These are phyloP conservation scores for Mucuna pruriens DNA, from an alignment of 306 rosid genomes.

Conservation along the genomic window DNA sequence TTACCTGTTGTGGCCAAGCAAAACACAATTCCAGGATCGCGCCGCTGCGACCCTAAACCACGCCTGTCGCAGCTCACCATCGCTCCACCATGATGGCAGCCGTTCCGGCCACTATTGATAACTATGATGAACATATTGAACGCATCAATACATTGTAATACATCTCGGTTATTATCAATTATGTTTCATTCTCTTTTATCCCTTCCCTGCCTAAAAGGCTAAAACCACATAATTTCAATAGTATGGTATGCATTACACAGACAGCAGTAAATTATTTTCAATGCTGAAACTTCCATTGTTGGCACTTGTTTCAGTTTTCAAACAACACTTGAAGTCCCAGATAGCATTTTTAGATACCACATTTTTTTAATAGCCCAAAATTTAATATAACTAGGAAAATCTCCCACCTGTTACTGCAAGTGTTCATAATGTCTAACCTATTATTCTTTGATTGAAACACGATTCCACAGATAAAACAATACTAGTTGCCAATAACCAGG, in stretches of 20 bases:
- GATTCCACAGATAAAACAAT: not conserved
- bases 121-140: not conserved
- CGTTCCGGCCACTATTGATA: too few species aligned
- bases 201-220: not conserved
- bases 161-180: not conserved
- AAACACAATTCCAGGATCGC: too few species aligned
- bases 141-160: not conserved
- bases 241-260: not conserved
- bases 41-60: too few species aligned
- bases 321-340: not conserved
- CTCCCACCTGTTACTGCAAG: not conserved
- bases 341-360: not conserved
- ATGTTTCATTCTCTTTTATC: not conserved
- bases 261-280: not conserved
- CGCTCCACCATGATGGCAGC: too few species aligned
- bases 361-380: not conserved
- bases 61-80: too few species aligned
- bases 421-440: not conserved
- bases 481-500: conserved; percentile 1
- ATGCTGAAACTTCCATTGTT: not conserved
- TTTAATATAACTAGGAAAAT: conserved; percentile 25
- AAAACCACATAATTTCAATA: not conserved
- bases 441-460: not conserved
- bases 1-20: too few species aligned
- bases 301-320: not conserved